Evolutionary conservation across 2,329 filamentous ascomycete genomes (phyloP).

Genomic region (Botryosphaeria dothidea): DNA sequence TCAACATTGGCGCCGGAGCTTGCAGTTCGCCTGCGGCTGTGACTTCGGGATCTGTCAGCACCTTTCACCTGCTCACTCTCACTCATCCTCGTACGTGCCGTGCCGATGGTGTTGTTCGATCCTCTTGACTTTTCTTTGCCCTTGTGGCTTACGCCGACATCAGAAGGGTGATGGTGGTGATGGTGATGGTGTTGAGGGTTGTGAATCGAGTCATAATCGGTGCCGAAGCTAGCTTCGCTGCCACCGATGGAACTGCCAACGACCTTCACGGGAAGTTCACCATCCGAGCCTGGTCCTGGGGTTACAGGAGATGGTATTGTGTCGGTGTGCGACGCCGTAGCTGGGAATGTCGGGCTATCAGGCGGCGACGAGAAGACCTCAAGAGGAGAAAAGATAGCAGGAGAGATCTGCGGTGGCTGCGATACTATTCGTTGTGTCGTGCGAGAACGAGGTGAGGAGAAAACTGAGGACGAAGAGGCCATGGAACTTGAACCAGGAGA

Average conservation of each 20-base stretch:
- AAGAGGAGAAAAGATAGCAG: conserved; percentile 31
- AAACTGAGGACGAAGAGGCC: conserved; percentile 30
- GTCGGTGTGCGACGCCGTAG: conserved; percentile 9
- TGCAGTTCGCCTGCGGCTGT: conserved; percentile 36
- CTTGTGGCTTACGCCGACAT: neutral
- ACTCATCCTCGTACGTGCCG: neutral
- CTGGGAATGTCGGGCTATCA: conserved; percentile 23
- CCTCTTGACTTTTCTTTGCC: conserved; percentile 7
- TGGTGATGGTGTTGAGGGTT: neutral
- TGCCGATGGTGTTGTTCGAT: conserved; percentile 21
- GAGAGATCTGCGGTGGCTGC: conserved; percentile 12
- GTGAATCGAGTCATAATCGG: conserved; percentile 4
- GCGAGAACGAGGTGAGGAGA: conserved; percentile 31
- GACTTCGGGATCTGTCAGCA: conserved; percentile 18
- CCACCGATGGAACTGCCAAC: conserved; percentile 25
- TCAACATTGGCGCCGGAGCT: conserved; percentile 34
- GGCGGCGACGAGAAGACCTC: conserved; percentile 31
- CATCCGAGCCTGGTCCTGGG: conserved; percentile 31
- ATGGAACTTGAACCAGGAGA: conserved; percentile 22
- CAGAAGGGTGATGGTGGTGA: conserved; percentile 1
- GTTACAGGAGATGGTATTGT: conserved; percentile 39
- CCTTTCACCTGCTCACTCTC: neutral
- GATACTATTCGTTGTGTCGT: neutral
- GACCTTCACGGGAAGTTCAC: conserved; percentile 34
- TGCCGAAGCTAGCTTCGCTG: conserved; percentile 34